Evolutionary conservation across 371 early-diverging fungal species (phyloP).

Genomic region (Actinomucor elegans): DNA sequence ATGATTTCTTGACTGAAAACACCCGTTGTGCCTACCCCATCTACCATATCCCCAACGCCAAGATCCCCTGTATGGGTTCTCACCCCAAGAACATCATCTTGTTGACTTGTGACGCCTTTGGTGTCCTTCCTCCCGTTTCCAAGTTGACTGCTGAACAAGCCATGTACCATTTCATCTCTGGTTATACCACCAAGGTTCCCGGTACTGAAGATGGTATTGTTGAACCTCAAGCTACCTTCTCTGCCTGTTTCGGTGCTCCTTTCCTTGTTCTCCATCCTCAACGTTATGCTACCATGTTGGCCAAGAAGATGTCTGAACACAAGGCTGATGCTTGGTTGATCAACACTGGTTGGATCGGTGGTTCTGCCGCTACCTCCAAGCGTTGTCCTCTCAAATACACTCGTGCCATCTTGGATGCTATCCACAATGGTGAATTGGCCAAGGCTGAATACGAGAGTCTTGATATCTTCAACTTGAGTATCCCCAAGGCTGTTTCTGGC

Average conservation of each 20-base stretch:
- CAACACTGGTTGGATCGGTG: constrained; percentile 99
- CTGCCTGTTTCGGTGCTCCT: constrained; percentile 95
- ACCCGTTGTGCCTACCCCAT: constrained; percentile 98
- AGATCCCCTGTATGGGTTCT: constrained; percentile 91
- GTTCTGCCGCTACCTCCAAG: constrained; percentile 87
- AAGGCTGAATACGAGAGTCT: constrained; percentile 77
- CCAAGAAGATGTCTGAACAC: constrained; percentile 90
- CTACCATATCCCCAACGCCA: constrained; percentile 93
- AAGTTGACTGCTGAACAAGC: constrained; percentile 90
- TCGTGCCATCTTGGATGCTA: constrained; percentile 95
- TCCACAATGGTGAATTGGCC: constrained; percentile 89
- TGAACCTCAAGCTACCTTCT: constrained; percentile 92
- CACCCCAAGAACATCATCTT: constrained; percentile 97
- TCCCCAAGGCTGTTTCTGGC: constrained; percentile 74
- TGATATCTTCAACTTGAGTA: constrained; percentile 80
- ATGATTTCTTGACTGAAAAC: constrained; percentile 90
- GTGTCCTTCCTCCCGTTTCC: constrained; percentile 95
- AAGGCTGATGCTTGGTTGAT: constrained; percentile 93
- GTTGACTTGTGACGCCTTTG: constrained; percentile 97
- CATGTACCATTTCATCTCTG: constrained; percentile 97
- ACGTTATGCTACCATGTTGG: constrained; percentile 96
- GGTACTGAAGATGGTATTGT: constrained; percentile 97
- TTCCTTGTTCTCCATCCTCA: constrained; percentile 97
- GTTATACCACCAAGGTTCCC: constrained; percentile 91
- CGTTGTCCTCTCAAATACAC: constrained; percentile 95